Conservation (phyloP, 2,329 filamentous ascomycete species). For the Penicillium oxalicum region DNA sequence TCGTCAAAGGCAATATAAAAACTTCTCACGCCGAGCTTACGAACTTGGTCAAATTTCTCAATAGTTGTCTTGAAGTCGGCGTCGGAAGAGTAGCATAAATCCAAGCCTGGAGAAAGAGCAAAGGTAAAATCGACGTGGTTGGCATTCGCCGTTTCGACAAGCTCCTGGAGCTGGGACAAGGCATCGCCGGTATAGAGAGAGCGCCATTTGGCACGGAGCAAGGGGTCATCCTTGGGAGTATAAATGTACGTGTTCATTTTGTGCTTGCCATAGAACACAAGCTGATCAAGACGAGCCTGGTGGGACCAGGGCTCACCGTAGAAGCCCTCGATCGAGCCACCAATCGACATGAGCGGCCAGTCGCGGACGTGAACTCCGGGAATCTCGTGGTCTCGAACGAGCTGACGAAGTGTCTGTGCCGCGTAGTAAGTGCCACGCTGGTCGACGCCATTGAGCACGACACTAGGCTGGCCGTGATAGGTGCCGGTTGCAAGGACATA, state of each 20-base stretch:
- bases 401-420: constrained; percentile 16
- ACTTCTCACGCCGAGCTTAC: constrained; percentile 15
- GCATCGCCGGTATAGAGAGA: constrained; percentile 14
- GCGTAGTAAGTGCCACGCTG: constrained; percentile 17
- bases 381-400: constrained; percentile 6
- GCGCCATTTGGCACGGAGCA: constrained; percentile 18
- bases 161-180: constrained; percentile 13
- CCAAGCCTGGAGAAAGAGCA: constrained; percentile 16
- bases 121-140: constrained; percentile 20
- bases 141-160: constrained; percentile 14
- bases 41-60: constrained; percentile 17
- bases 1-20: constrained; percentile 19
- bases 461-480: constrained; percentile 9
- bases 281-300: constrained; percentile 20
- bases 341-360: constrained; percentile 22
- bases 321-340: constrained; percentile 21
- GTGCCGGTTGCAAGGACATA: constrained; percentile 17
- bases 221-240: constrained; percentile 20
- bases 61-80: constrained; percentile 16
- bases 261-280: constrained; percentile 17
- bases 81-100: constrained; percentile 17
- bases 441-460: constrained; percentile 19
- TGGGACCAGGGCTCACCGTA: constrained; percentile 22
- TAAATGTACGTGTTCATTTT: constrained; percentile 24
- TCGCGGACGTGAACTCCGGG: constrained; percentile 16